Conservation (phyloP, 768 basidiomycete genomes). For the Pulveroboletus ravenelii region DNA sequence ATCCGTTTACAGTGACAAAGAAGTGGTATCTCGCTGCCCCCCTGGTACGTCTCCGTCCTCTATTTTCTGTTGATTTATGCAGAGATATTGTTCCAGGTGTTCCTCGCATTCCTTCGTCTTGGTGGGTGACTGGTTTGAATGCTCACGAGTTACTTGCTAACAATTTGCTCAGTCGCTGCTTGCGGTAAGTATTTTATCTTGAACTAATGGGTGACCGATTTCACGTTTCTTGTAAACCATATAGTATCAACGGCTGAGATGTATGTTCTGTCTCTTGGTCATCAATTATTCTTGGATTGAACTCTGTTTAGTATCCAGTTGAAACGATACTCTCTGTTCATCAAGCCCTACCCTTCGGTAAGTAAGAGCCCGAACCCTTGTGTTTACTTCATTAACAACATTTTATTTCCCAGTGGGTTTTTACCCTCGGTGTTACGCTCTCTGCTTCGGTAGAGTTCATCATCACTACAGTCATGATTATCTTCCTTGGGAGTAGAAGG, state of each 20-base stretch:
- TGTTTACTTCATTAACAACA: neutral
- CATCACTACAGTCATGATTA: constrained; percentile 28
- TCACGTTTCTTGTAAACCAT: neutral
- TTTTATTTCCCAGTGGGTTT: constrained; percentile 24
- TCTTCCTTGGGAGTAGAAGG: constrained; percentile 30
- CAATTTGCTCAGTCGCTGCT: constrained; percentile 20
- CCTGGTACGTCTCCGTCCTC: constrained; percentile 13
- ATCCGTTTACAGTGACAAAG: constrained; percentile 25
- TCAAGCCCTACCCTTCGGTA: constrained; percentile 29
- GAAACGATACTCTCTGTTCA: constrained; percentile 28
- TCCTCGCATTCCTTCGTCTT: constrained; percentile 33
- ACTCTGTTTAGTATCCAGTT: constrained; percentile 18
- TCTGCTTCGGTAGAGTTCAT: constrained; percentile 33
- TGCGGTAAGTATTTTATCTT: constrained; percentile 19
- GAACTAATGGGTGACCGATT: neutral
- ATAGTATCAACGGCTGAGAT: constrained; percentile 32
- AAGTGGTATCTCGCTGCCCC: constrained; percentile 30
- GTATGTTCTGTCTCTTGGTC: constrained; percentile 9
- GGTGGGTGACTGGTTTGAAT: constrained; percentile 14
- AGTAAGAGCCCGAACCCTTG: neutral
- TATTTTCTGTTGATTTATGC: neutral
- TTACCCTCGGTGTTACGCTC: constrained; percentile 28
- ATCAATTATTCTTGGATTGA: neutral
- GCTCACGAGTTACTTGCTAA: constrained; percentile 2
- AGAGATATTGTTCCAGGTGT: constrained; percentile 9